Evolutionary conservation across 164 flowering plant species (phyloP), one percentile per base, ranked within the genome.

Genomic region (grape (Vitis vinifera)): DNA sequence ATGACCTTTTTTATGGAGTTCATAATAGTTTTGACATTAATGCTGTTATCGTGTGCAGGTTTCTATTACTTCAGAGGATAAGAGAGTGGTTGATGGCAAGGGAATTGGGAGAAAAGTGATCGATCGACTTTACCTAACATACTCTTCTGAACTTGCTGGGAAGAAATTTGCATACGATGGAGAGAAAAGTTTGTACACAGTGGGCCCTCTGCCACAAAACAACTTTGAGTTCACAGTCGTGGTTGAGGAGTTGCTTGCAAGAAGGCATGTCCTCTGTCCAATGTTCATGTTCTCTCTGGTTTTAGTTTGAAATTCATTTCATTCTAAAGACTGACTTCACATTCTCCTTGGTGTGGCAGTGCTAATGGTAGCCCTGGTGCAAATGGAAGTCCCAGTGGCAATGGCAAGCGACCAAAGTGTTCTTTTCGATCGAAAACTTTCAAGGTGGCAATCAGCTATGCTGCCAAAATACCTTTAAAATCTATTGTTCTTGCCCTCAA

Each of bases 121-220:
- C 59, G 86, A 90, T 63, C 79, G 65, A 53, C 85, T 92, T 61
- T 82, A 79, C 67, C 76, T 87, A 66, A 84, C 86, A 4, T 87
- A 90, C 74, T 73, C 82, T 55, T 82, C 89, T 19, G 89, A 88
- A 69, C 79, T 92, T 57, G 76, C 69, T 68, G 80, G 81, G 48
- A 89, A 85, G 75, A 75, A n/a, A 9, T 80, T 90, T 75, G 91
- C 88, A 49, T 92, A 87, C 76, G 97, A 92, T 76, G 97, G 97
- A 65, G 91, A 82, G 52, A 85, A 84, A 66, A 79, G 63, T 70
- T 63, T 92, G 63, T 92, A 78, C 61, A 90, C 95, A 16, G 83
- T 87, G 48, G 91, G 89, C 59, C 82, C 90, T 65, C 84, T 92
- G 65, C 86, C 97, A 8, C 87, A 73, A 27, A 85, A 84, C 68